Evolutionary conservation across 352 stramenopile species (phyloP).

Genomic region (Phytophthora pseudosyringae): DNA sequence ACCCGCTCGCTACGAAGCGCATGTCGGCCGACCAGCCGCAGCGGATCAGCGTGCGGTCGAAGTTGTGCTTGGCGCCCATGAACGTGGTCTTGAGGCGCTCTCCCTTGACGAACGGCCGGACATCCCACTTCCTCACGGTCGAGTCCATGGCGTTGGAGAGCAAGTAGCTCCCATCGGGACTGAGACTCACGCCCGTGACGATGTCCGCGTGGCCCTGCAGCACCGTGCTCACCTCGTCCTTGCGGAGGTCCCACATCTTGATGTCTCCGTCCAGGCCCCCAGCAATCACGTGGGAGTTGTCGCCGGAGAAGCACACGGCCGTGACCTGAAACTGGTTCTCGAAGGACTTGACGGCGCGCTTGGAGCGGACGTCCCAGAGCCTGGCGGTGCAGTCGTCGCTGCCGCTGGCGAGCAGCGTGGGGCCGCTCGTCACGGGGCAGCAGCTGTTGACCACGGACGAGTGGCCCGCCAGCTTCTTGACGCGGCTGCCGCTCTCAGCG

Average conservation of each 20-base stretch:
- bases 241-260: conserved; percentile 93
- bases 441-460: conserved; percentile 92
- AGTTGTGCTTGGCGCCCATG: conserved; percentile 91
- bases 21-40: conserved; percentile 92
- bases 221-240: conserved; percentile 78
- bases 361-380: conserved; percentile 91
- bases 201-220: conserved; percentile 94
- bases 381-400: conserved; percentile 92
- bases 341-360: conserved; percentile 82
- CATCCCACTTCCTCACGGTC: conserved; percentile 93
- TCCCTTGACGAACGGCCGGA: conserved; percentile 88
- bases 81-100: conserved; percentile 66
- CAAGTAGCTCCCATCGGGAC: conserved; percentile 92
- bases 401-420: conserved; percentile 84
- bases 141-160: conserved; percentile 97
- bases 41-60: conserved; percentile 94
- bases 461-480: conserved; percentile 90
- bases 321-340: conserved; percentile 92
- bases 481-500: conserved; percentile 74
- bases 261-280: conserved; percentile 95
- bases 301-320: conserved; percentile 87
- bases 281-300: conserved; percentile 89
- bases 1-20: conserved; percentile 88
- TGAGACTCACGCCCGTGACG: conserved; percentile 94
- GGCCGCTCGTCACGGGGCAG: conserved; percentile 84